These are phyloP conservation scores for Scheffersomyces cryptocercus DNA, from an alignment of 1,139 yeast genomes.

Conservation along the genomic window DNA sequence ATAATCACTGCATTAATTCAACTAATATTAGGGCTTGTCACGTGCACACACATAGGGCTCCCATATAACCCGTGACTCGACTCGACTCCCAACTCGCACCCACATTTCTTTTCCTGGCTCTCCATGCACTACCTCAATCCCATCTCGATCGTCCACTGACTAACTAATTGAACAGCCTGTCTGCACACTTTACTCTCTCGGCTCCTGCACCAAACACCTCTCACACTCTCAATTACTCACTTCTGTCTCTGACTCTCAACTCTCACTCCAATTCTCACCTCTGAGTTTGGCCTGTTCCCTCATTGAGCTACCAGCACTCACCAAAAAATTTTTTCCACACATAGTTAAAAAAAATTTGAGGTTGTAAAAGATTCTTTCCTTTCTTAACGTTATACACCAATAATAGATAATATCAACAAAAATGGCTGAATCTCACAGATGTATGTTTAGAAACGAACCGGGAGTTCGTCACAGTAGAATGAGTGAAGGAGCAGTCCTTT, in stretches of 20 bases:
- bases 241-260: too few species aligned
- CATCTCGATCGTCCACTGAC: too few species aligned
- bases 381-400: slow-evolving; percentile 1
- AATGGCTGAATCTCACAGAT: slow-evolving; percentile 98
- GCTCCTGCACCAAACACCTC: not conserved
- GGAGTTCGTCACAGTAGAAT: not conserved
- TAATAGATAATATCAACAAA: slow-evolving; percentile 15
- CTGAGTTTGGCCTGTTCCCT: too few species aligned
- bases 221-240: too few species aligned
- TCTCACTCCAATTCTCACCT: too few species aligned
- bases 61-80: not conserved
- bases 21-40: slow-evolving; percentile 12
- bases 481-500: not conserved
- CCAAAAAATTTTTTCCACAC: not conserved
- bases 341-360: not conserved
- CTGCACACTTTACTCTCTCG: not conserved
- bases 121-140: too few species aligned
- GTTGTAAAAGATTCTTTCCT: not conserved
- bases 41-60: slow-evolving; percentile 18
- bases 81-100: not conserved
- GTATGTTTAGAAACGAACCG: slow-evolving; percentile 49
- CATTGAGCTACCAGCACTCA: not conserved
- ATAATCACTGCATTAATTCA: too few species aligned
- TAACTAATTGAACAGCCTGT: too few species aligned
- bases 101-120: too few species aligned